Base-by-base conservation (phyloP, 2,329 filamentous ascomycete genomes). In the Fusarium irregulare region DNA sequence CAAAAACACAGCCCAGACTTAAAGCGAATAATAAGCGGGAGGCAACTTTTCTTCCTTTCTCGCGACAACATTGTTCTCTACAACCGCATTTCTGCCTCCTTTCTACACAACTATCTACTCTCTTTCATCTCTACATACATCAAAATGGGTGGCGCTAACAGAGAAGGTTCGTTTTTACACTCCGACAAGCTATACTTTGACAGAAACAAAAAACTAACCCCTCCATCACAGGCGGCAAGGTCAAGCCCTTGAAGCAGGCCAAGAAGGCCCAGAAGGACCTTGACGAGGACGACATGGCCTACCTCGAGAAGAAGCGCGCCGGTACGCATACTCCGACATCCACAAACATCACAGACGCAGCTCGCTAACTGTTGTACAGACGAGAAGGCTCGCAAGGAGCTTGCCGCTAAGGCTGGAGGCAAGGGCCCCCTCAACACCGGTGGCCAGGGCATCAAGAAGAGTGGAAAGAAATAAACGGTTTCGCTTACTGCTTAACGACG, bases 381-480 rank as follows among this genome's bases (percentile, higher is more conserved):
- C 75, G 92, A 93, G 78, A 93, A 94, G 86, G 92, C 92, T 47
- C 91, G 90, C 82, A 95, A 97, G 84, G 93, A 94, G 12, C 79
- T 97, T 83, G 89, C 91, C n/a, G 86, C 90, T 66, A 92, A 93
- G 84, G 91, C 92, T 47, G 91, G 92, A 76, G 92, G 92, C 81
- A 97, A 97, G 84, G 95, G 95, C 5, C 94, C 95, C 40, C 80
- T 98, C 79, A 94, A 94, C 83, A 91, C 89, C 32, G 94, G 93
- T 34, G 82, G 86, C 50, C 93, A 97, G 83, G 94, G 93, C 68
- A 97, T 98, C 86, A 98, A 98, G 91, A 98, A 97, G 89, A 96
- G 92, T 68, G 94, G 94, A 82, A 97, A 98, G 92, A 97, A 98
- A 91, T 97, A 87, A 83, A 76, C 47, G 56, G 50, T 34, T 55